These are phyloP conservation scores for Aspergillus fructus DNA, from an alignment of 2,329 filamentous ascomycete genomes.

Conservation along the genomic window DNA sequence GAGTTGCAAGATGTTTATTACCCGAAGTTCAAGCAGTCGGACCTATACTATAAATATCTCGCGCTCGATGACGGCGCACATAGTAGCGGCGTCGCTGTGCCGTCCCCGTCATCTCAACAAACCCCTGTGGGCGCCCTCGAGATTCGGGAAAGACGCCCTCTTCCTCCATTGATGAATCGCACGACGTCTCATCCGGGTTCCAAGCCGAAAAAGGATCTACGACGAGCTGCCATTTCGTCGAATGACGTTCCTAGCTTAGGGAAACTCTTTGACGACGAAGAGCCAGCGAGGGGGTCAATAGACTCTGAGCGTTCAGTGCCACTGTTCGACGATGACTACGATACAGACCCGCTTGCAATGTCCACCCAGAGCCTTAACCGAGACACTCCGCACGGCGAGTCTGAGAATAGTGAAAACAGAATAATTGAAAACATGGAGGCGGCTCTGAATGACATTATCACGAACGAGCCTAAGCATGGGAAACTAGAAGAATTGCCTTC, in stretches of 20 bases:
- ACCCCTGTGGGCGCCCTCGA: conserved; percentile 24
- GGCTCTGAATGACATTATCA: conserved; percentile 89
- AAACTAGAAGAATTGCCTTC: conserved; percentile 44
- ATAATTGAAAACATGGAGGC: conserved; percentile 92
- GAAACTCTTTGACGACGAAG: conserved; percentile 45
- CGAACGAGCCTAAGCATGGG: conserved; percentile 60
- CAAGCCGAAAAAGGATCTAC: conserved; percentile 52
- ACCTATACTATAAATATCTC: conserved; percentile 93
- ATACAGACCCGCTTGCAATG: conserved; percentile 68
- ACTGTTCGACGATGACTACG: conserved; percentile 79
- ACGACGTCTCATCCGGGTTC: conserved; percentile 48
- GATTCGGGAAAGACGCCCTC: conserved; percentile 37
- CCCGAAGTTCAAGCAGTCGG: conserved; percentile 83
- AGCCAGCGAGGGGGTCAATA: conserved; percentile 63
- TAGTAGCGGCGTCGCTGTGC: conserved; percentile 19
- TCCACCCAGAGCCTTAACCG: conserved; percentile 80
- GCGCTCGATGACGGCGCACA: conserved; percentile 70
- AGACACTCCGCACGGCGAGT: conserved; percentile 58
- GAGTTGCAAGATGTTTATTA: conserved; percentile 81
- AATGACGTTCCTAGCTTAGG: conserved; percentile 56
- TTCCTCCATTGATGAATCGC: conserved; percentile 47
- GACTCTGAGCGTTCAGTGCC: conserved; percentile 62
- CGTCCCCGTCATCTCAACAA: conserved; percentile 18
- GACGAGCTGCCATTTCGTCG: conserved; percentile 60
- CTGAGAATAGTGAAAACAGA: conserved; percentile 63